A percentile compares a stretch with the other conserved stretches of the same genome.
These are phyloP conservation scores for Fusarium begoniae DNA, from an alignment of 2,329 filamentous ascomycete genomes.

Conservation along the genomic window DNA sequence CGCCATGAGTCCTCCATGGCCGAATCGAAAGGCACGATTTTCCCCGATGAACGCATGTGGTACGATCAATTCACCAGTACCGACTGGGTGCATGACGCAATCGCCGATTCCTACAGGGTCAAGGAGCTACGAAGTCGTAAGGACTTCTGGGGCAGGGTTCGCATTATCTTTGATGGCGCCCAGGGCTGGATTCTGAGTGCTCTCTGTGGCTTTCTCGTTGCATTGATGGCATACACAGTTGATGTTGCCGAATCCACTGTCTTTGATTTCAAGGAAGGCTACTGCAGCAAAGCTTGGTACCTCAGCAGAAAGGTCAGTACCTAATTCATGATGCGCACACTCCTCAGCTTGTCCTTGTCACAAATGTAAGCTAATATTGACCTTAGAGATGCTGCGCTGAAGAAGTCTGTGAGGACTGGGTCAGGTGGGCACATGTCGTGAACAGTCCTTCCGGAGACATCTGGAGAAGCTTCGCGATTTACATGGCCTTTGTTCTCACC, in stretches of 20 bases:
- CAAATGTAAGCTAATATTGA: constrained; percentile 4
- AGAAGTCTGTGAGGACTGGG: constrained; percentile 66
- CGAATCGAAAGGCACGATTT: constrained; percentile 72
- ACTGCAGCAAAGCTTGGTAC: constrained; percentile 78
- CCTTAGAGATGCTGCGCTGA: constrained; percentile 63
- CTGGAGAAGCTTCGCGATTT: constrained; percentile 83
- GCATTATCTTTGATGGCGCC: constrained; percentile 81
- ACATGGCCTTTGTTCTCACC: constrained; percentile 74
- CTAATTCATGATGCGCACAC: not conserved
- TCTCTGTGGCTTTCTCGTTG: constrained; percentile 86
- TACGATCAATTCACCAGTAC: constrained; percentile 98
- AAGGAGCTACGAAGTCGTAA: constrained; percentile 83
- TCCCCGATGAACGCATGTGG: constrained; percentile 89
- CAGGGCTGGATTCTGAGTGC: constrained; percentile 96
- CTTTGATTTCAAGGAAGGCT: constrained; percentile 92
- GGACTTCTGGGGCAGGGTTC: constrained; percentile 83
- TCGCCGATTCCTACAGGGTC: constrained; percentile 90
- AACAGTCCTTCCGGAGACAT: constrained; percentile 55
- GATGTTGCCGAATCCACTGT: constrained; percentile 86
- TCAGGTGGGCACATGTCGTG: constrained; percentile 63
- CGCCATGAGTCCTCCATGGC: constrained; percentile 63
- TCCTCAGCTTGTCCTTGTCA: not conserved
- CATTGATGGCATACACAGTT: constrained; percentile 86
- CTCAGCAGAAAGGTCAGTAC: constrained; percentile 70
- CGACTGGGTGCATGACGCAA: constrained; percentile 98